Evolutionary conservation across 768 basidiomycete genomes (phyloP), one percentile per base, ranked within the genome.

Genomic region (Roridomyces roridus): DNA sequence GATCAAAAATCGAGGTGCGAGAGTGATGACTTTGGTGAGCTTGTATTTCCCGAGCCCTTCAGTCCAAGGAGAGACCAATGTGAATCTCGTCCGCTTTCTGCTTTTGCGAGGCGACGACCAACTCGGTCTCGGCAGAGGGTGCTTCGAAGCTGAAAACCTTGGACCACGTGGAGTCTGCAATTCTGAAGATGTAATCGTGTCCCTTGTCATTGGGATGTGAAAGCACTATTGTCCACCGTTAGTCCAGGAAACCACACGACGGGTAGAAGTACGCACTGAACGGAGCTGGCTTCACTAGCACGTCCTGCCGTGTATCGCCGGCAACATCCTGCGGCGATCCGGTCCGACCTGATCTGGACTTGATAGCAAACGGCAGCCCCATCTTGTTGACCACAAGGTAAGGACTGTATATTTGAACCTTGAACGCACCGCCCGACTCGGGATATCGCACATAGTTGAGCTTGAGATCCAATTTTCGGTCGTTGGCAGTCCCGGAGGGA

Each of bases 11-110:
- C 97, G 86, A 24, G 97, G 97, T 8, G 91, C 80, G 34, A 98
- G 75, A 0, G 92, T 96, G 62, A 99, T 87, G 63, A 98, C 89
- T 75, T 98, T 98, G 24, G 89, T 90, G 29, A 98, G 77, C 68
- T 98, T 98, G 72, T 98, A 98, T 78, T 97, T 98, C 31, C 97
- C 97, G n/a, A 88, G 77, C 2, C 96, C 97, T 72, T 96, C 95
- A 17, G 84, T 81, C 85, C 96, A 98, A n/a, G 5, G 94, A 96
- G 35, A 99, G 65, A 2, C 96, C 97, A 42, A 92, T 72, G 68
- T 95, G 91, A 48, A 87, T 80, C 68, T 88, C 85, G 43, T 91
- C 86, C 3, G 80, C 74, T 59, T 79, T 85, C 48, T 86, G 86
- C 26, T 76, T 77, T 39, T 82, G 74, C 9, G 89, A 87, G 2